phyloP scores from a whole-genome alignment of 2,329 filamentous ascomycete species.

The Trichoderma sp. region DNA sequence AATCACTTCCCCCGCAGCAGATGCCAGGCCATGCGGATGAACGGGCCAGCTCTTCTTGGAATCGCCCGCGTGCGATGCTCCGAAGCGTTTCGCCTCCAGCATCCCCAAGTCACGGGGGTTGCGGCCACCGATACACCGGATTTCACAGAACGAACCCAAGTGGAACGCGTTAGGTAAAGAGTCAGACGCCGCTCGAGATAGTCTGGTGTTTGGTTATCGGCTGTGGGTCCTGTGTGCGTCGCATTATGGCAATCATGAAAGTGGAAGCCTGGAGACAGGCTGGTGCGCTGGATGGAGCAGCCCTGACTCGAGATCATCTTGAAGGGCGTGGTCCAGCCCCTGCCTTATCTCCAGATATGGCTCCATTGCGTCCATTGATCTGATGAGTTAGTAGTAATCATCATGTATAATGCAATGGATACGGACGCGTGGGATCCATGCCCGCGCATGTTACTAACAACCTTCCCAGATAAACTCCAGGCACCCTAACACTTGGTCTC shows the following conservation, averaged over 20 bases:
- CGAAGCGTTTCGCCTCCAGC: conserved; percentile 3
- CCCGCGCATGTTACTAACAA: not conserved
- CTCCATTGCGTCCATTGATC: not conserved
- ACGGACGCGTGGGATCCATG: not conserved
- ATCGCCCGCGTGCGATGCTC: not conserved
- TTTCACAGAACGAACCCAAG: not conserved
- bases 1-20: not conserved
- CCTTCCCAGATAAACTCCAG: not conserved
- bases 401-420: conserved; percentile 6
- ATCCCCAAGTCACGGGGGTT: not conserved
- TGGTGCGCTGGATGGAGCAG: not conserved
- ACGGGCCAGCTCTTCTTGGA: not conserved
- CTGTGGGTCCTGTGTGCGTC: conserved; percentile 1
- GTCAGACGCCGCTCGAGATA: conserved; percentile 11
- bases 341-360: conserved; percentile 5
- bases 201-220: conserved; percentile 9
- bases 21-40: not conserved
- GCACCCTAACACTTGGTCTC: not conserved
- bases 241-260: conserved; percentile 6
- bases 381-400: conserved; percentile 1
- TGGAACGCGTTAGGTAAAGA: conserved; percentile 4
- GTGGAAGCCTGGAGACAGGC: conserved; percentile 5
- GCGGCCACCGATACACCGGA: not conserved
- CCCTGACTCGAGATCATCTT: conserved; percentile 10
- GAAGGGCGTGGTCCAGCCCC: conserved; percentile 1